Evolutionary conservation across 257 asterid species (phyloP), one percentile per base, ranked within the genome.

Genomic region (Voacanga thouarsii): DNA sequence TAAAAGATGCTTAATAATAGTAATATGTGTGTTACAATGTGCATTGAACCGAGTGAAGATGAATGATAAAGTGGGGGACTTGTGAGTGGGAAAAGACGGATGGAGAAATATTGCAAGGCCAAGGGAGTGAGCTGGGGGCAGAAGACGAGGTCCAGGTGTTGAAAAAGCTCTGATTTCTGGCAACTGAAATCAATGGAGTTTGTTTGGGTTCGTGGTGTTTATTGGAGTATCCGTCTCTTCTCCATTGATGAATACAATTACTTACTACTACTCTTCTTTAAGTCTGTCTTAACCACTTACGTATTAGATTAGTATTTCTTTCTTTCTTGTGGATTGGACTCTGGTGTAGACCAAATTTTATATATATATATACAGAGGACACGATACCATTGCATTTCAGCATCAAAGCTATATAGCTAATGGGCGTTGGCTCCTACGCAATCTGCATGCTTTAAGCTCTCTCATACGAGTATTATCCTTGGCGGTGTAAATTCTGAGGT

Each of bases 141-240:
- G 73, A 68, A 68, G 51, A 41, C 51, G 73, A 68, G 45, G 73
- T 68, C 45, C 73, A 68, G 73, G 73, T 68, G 73, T 68, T 68
- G 53, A 68, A 68, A 68, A 68, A 68, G 73, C 73, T 68, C 73
- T 68, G 73, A 68, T 68, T 68, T 68, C 73, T 68, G 73, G 73
- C 73, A 68, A 68, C 73, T 68, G 73, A 68, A 68, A 68, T 68
- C 73, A 68, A 68, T 68, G 73, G 73, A 68, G 73, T 68, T 68
- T 68, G 73, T 68, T 68, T 68, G 53, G 73, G 72, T 37, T 50
- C 49, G 47, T 39, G 1, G 72, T 33, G 37, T 37, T 66, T 66
- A 66, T 66, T 66, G 72, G 72, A 66, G 73, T 68, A 68, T 41
- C 73, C 73, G 51, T 68, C 73, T 39, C 24, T 7, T 7, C 71